These are phyloP conservation scores for Barnettozyma vustinii DNA, from an alignment of 805 yeast genomes.

Conservation along the genomic window DNA sequence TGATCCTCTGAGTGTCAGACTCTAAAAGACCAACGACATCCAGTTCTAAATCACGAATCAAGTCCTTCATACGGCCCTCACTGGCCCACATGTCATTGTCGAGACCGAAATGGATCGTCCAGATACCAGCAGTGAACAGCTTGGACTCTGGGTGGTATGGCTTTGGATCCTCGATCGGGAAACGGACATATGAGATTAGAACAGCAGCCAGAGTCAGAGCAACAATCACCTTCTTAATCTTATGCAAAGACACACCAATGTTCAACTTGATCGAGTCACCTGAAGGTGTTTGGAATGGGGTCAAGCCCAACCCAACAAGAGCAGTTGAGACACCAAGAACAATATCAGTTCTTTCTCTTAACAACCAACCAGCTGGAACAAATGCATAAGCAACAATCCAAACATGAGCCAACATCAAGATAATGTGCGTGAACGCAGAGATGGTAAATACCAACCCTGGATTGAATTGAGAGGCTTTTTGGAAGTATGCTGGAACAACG, in stretches of 20 bases:
- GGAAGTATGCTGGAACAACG: slow-evolving; percentile 57
- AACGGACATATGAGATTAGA: slow-evolving; percentile 49
- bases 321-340: slow-evolving; percentile 54
- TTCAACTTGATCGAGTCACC: slow-evolving; percentile 4
- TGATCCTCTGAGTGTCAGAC: slow-evolving; percentile 87
- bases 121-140: slow-evolving; percentile 88
- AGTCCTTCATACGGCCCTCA: slow-evolving; percentile 81
- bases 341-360: slow-evolving; percentile 85
- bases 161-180: slow-evolving; percentile 54
- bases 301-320: slow-evolving; percentile 49
- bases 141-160: slow-evolving; percentile 67
- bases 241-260: slow-evolving; percentile 9
- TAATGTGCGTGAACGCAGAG: slow-evolving; percentile 43
- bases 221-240: slow-evolving; percentile 24
- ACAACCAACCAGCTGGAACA: slow-evolving; percentile 87
- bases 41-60: slow-evolving; percentile 78
- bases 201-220: slow-evolving; percentile 42
- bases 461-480: slow-evolving; percentile 47
- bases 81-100: slow-evolving; percentile 98
- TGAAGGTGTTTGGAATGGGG: slow-evolving; percentile 8
- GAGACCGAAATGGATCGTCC: slow-evolving; percentile 97
- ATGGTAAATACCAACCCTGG: slow-evolving; percentile 50
- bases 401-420: slow-evolving; percentile 74
- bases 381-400: slow-evolving; percentile 99
- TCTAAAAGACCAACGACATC: slow-evolving; percentile 91